A percentile compares a stretch with the other conserved stretches of the same genome.
These are phyloP conservation scores for Rostrohypoxylon terebratum DNA, from an alignment of 495 filamentous ascomycete genomes.

Conservation along the genomic window DNA sequence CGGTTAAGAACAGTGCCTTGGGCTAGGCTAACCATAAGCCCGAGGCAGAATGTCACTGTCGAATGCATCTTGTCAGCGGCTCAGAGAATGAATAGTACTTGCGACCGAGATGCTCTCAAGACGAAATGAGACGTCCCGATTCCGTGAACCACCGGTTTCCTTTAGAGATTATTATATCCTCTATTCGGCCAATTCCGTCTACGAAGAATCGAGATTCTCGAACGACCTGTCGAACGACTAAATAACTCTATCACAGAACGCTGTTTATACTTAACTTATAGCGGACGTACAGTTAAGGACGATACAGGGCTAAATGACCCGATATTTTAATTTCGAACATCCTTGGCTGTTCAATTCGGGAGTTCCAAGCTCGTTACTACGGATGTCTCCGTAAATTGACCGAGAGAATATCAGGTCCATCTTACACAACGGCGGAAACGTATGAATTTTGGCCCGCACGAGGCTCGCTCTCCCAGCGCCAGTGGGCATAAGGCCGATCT, in stretches of 20 bases:
- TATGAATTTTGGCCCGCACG: conserved; percentile 28
- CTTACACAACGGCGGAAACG: conserved; percentile 13
- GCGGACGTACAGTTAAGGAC: conserved; percentile 23
- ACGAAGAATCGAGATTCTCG: conserved; percentile 24
- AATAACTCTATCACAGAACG: conserved; percentile 20
- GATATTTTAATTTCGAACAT: conserved; percentile 41
- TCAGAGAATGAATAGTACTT: conserved; percentile 1
- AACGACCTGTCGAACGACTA: conserved; percentile 42
- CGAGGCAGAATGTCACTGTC: conserved; percentile 40
- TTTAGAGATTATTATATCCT: conserved; percentile 40
- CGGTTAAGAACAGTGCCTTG: conserved; percentile 40
- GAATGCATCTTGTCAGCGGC: conserved; percentile 39
- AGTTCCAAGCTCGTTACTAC: conserved; percentile 27
- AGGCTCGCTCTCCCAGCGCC: conserved; percentile 2
- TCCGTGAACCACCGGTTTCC: neutral
- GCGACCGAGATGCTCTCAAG: conserved; percentile 8
- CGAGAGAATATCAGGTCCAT: conserved; percentile 17
- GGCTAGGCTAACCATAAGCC: conserved; percentile 41
- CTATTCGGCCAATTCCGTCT: conserved; percentile 41
- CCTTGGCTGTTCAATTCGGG: conserved; percentile 36
- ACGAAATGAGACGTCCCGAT: conserved; percentile 5
- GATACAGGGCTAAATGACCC: conserved; percentile 40
- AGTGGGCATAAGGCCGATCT: conserved; percentile 33
- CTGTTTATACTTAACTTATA: conserved; percentile 39
- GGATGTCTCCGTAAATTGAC: conserved; percentile 30